phyloP scores from a whole-genome alignment of 2,329 filamentous ascomycete species.

The Exophiala calicioides region DNA sequence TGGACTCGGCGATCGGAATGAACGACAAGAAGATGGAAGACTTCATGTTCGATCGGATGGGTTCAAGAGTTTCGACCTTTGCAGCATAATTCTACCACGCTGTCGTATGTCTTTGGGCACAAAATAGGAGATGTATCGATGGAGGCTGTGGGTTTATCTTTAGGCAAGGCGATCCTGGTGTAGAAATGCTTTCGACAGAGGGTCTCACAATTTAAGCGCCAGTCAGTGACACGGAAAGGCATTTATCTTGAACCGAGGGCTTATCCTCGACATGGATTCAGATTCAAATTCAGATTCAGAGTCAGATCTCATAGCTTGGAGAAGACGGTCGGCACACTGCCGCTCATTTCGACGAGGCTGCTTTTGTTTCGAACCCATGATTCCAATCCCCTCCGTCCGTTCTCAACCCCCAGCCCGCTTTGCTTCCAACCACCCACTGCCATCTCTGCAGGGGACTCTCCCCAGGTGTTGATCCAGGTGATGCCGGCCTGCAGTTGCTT shows the following conservation, averaged over 20 bases:
- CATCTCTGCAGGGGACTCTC: constrained; percentile 91
- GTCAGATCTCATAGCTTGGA: constrained; percentile 58
- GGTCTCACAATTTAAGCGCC: too few species aligned
- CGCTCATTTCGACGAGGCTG: constrained; percentile 79
- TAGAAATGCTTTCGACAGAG: too few species aligned
- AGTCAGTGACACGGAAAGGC: too few species aligned
- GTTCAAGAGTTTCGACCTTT: constrained; percentile 38
- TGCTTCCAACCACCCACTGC: constrained; percentile 89
- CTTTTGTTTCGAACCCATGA: constrained; percentile 87
- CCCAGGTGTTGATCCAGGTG: constrained; percentile 92
- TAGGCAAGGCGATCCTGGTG: too few species aligned
- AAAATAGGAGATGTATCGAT: too few species aligned
- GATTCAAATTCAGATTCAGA: not conserved
- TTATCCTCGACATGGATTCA: too few species aligned
- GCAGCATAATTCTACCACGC: constrained; percentile 14
- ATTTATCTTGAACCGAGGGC: too few species aligned
- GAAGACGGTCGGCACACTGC: constrained; percentile 70
- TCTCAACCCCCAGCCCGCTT: constrained; percentile 85
- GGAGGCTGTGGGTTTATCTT: too few species aligned
- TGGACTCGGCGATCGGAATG: constrained; percentile 48
- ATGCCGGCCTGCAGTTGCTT: constrained; percentile 76
- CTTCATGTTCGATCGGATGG: constrained; percentile 46
- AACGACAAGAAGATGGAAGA: constrained; percentile 43
- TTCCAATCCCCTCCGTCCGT: constrained; percentile 75
- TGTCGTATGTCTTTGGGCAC: not conserved